Percentiles rank a stretch among this genome's conserved stretches.
phyloP scores from a whole-genome alignment of 352 stramenopile species.

The Globisporangium splendens region DNA sequence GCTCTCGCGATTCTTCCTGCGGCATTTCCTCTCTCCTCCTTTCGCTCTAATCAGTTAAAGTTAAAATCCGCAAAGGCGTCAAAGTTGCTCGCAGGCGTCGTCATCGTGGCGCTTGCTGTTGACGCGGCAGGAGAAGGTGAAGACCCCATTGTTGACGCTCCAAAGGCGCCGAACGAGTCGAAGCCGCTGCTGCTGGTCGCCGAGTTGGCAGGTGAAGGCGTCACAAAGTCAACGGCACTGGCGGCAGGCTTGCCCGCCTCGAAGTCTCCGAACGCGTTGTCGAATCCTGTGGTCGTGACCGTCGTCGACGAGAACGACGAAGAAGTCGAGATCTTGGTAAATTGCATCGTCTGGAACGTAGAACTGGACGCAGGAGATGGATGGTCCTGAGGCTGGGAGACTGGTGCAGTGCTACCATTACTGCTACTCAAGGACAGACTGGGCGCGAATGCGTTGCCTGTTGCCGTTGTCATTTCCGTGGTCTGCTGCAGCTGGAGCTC shows the following conservation, averaged over 20 bases:
- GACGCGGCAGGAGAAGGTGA: neutral
- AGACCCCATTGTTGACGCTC: slow-evolving; percentile 9
- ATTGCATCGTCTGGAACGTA: neutral
- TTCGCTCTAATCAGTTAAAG: slow-evolving; percentile 19
- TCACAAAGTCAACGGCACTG: slow-evolving; percentile 6
- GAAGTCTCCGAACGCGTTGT: slow-evolving; percentile 4
- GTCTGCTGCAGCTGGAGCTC: slow-evolving; percentile 30
- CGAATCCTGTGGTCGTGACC: slow-evolving; percentile 8
- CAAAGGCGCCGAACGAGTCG: slow-evolving; percentile 19
- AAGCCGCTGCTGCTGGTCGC: slow-evolving; percentile 9
- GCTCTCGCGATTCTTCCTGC: too few species aligned
- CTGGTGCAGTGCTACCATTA: too few species aligned
- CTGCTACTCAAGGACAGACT: slow-evolving; percentile 11
- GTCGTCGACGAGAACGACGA: slow-evolving; percentile 4
- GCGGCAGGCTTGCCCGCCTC: neutral
- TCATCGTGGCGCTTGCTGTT: neutral
- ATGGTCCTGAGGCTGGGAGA: neutral
- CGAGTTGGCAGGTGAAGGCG: slow-evolving; percentile 5
- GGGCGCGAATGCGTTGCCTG: slow-evolving; percentile 24
- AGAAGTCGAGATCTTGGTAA: slow-evolving; percentile 4
- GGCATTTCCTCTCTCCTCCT: neutral
- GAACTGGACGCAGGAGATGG: slow-evolving; percentile 2
- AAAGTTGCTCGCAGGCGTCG: slow-evolving; percentile 9
- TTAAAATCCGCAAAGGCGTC: slow-evolving; percentile 16
- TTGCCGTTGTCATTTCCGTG: slow-evolving; percentile 15